phyloP scores from a whole-genome alignment of 116 monocot genomes.

The Iris pallida region DNA sequence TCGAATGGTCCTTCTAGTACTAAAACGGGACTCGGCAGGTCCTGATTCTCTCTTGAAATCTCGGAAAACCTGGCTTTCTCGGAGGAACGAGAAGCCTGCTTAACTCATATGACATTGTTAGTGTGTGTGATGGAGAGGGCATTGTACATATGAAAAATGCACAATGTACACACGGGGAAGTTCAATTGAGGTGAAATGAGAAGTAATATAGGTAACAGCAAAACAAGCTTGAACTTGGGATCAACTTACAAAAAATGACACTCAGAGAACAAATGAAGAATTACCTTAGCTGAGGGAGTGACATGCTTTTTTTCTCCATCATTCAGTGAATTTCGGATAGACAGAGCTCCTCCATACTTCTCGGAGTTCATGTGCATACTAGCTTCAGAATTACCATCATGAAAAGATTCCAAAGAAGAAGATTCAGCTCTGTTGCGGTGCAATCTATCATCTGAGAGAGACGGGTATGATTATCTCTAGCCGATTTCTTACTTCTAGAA shows the following conservation, averaged over 20 bases:
- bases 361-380: background rate
- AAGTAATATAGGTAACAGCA: no score
- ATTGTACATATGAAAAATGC: no score
- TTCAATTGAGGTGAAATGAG: no score
- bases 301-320: slow-evolving; percentile 3
- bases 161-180: no score
- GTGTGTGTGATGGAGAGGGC: background rate
- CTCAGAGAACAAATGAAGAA: background rate
- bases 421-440: background rate
- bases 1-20: slow-evolving; percentile 17
- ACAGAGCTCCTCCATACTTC: slow-evolving; percentile 1
- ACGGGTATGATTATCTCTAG: slow-evolving; percentile 27
- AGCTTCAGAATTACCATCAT: slow-evolving; percentile 6
- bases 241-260: background rate
- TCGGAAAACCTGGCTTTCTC: slow-evolving; percentile 12
- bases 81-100: slow-evolving; percentile 5
- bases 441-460: slow-evolving; percentile 16
- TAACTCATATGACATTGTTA: background rate
- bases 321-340: slow-evolving; percentile 10
- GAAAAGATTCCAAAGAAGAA: slow-evolving; percentile 4
- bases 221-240: no score
- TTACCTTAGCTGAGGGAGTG: background rate
- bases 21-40: slow-evolving; percentile 18
- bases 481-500: slow-evolving; percentile 52
- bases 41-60: slow-evolving; percentile 3